A percentile compares a stretch with the other conserved stretches of the same genome.
Evolutionary conservation across 805 yeast genomes (phyloP).

Genomic region (Yarrowia sp.): DNA sequence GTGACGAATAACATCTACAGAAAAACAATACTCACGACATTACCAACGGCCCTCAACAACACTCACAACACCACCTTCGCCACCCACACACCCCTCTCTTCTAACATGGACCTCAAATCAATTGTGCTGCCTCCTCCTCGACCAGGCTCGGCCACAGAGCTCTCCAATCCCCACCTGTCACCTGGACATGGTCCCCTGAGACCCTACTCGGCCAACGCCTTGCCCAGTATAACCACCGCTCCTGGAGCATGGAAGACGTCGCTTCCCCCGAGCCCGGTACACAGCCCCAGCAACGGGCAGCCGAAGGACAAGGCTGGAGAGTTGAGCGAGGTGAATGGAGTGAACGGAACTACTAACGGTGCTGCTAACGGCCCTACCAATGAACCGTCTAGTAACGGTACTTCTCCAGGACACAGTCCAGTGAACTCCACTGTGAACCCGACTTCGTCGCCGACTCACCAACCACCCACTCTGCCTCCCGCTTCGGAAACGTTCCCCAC

Average conservation of each 20-base stretch:
- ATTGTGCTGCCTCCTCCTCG: constrained; percentile 37
- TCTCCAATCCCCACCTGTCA: constrained; percentile 16
- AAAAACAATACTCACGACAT: neutral
- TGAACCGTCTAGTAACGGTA: neutral
- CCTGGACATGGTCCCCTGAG: constrained; percentile 22
- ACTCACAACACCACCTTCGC: too few species aligned
- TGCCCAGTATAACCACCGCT: constrained; percentile 31
- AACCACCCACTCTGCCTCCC: neutral
- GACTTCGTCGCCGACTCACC: neutral
- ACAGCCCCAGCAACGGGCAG: constrained; percentile 13
- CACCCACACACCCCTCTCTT: too few species aligned
- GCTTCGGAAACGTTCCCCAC: neutral
- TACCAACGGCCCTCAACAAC: too few species aligned
- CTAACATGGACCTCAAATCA: constrained; percentile 34
- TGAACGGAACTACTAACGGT: neutral
- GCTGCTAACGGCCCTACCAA: neutral
- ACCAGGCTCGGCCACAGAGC: constrained; percentile 31
- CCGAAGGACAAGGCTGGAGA: neutral
- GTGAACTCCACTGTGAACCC: neutral
- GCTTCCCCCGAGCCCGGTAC: constrained; percentile 27
- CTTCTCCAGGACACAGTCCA: constrained; percentile 9
- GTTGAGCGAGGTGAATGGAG: too few species aligned
- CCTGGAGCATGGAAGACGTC: constrained; percentile 21
- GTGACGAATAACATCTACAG: neutral
- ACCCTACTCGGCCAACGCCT: constrained; percentile 32